Base-by-base conservation (phyloP, 2,329 filamentous ascomycete genomes). In the Pseudogymnoascus sp. region DNA sequence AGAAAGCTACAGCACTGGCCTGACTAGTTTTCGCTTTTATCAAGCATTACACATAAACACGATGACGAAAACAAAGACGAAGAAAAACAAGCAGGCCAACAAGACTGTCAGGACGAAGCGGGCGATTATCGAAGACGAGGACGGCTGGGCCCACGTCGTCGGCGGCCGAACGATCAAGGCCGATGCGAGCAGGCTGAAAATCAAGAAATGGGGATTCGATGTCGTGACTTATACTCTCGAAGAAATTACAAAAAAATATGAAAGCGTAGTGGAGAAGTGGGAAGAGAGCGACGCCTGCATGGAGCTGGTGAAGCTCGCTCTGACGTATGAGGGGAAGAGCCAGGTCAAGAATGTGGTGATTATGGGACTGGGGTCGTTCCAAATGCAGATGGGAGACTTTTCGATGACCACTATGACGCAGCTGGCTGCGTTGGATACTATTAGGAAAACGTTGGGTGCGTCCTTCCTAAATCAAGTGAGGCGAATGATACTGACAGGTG, bases 111-210 rank as follows among this genome's bases (percentile, higher is more conserved):
- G 67, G 35, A 70, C 65, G 4, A 71, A 71, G 57, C 60, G 70
- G 32, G 66, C 63, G 38, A 63, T 72, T 34, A 59, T 72, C 3
- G 63, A 67, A 12, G 70, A 70, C 61, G 63, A 62, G 1, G 68
- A 72, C 38, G 71, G 71, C n/a, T 73, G 70, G 70, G 69, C 68
- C 22, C 70, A 72, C 62, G 67, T 73, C 25, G 60, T 73, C 8
- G 67, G 70, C 34, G 57, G 57, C 57, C 18, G 57, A 37, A 58
- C 57, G 14, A 37, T 37, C 32, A 58, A 58, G 12, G 18, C 32
- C 2, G 57, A 39, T 12, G 37, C 32, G 12, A 58, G 32, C 32
- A 58, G 38, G 25, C 11, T 34, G 25, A 37, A 37, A 37, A 37
- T 58, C 1, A 58, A 58, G 37, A 37, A 37, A 39, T 37, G 57